Evolutionary conservation across 1,139 yeast genomes (phyloP).

Genomic region (Pichia sp.): DNA sequence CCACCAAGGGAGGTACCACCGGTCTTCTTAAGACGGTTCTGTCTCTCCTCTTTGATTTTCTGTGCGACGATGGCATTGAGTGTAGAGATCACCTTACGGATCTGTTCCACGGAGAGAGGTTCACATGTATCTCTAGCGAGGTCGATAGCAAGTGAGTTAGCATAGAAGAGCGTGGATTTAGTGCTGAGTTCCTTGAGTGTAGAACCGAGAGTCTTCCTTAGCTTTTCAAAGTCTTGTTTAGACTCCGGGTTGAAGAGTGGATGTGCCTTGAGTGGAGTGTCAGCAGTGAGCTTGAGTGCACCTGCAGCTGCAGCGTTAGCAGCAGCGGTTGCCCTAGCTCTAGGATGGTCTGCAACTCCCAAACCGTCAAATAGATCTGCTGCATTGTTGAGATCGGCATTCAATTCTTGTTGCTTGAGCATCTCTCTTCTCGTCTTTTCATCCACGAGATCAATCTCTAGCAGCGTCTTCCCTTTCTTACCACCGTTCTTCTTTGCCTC

Average conservation of each 20-base stretch:
- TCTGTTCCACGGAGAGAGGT: slow-evolving; percentile 75
- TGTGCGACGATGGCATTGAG: slow-evolving; percentile 75
- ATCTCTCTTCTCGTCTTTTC: slow-evolving; percentile 64
- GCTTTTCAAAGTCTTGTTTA: slow-evolving; percentile 74
- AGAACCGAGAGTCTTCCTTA: slow-evolving; percentile 71
- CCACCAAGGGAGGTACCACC: slow-evolving; percentile 90
- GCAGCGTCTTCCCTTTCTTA: slow-evolving; percentile 24
- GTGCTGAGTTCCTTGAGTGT: slow-evolving; percentile 59
- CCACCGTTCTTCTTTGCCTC: slow-evolving; percentile 16
- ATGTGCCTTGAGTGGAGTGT: slow-evolving; percentile 63
- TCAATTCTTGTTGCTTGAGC: slow-evolving; percentile 70
- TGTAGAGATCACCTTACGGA: slow-evolving; percentile 81
- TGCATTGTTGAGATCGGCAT: slow-evolving; percentile 85
- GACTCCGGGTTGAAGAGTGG: slow-evolving; percentile 76
- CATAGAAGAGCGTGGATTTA: slow-evolving; percentile 58
- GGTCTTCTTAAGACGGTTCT: slow-evolving; percentile 66
- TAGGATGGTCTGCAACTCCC: slow-evolving; percentile 69
- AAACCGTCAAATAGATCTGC: slow-evolving; percentile 85
- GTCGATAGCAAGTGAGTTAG: slow-evolving; percentile 74
- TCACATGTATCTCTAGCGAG: slow-evolving; percentile 75
- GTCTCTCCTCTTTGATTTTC: slow-evolving; percentile 86
- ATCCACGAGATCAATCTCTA: slow-evolving; percentile 59
- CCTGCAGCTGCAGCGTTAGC: slow-evolving; percentile 28
- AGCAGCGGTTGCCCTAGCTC: slow-evolving; percentile 43
- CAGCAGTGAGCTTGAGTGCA: slow-evolving; percentile 42